Base-by-base conservation (phyloP, 805 yeast genomes). In the Tetrapisispora namnaoensis region DNA sequence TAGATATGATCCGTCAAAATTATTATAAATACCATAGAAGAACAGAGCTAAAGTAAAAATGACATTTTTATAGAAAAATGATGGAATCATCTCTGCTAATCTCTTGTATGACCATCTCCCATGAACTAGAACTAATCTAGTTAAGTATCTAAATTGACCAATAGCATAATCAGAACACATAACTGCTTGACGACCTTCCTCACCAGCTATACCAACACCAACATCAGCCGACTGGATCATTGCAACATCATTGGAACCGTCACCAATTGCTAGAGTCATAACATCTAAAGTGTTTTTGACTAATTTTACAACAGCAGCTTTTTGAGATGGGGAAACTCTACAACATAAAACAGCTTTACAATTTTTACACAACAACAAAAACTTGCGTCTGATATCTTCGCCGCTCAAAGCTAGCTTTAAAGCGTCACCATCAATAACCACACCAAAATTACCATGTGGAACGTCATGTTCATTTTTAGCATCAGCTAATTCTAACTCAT, bases 171-270 rank as follows among this genome's bases (percentile, higher is more conserved):
- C 95, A 1, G 93, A 82, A 22, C 89, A 82, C 95, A 86, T 86
- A 2, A 78, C 93, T 10, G 95, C 95, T 66, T 85, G 95, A 48
- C 93, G 71, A 62, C 95, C 95, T 71, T 86, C 95, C 70, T 86
- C 95, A 68, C 95, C 95, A 2, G 90, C 90, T 61, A 86, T 86
- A 70, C 95, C 95, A 49, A 86, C 85, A 60, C 95, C 95, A 44
- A 86, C 83, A 67, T 86, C 83, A 1, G 95, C 93, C 17, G 89
- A 80, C 65, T 86, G 95, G 57, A 86, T 86, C 95, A 86, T 86
- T 8, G 95, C 90, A 50, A 86, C 95, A 69, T 86, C 95, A 62
- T 86, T 86, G 14, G 95, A 82, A 47, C 95, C 95, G 67, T 86
- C 95, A 56, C 95, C 95, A 60, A 86, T 84, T 6, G 95, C 91